Conservation (phyloP, 352 stramenopile genomes). For the Globisporangium cystogenes region DNA sequence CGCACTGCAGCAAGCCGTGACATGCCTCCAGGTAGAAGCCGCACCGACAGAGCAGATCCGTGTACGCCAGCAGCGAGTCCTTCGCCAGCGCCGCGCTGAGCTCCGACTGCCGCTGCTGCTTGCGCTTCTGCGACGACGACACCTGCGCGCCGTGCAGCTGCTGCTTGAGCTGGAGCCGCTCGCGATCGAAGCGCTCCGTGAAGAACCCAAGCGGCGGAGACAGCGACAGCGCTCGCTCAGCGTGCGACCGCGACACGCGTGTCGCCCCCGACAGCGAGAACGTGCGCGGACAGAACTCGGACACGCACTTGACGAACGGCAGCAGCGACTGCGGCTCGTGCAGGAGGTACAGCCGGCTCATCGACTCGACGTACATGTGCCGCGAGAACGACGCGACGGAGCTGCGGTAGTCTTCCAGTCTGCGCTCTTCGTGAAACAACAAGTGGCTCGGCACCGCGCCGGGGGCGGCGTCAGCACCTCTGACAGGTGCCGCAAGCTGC, state of each 20-base stretch:
- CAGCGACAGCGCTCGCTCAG: constrained; percentile 60
- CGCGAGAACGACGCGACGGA: constrained; percentile 75
- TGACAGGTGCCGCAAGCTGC: neutral
- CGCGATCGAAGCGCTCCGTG: constrained; percentile 20
- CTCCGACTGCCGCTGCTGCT: constrained; percentile 7
- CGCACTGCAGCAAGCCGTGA: constrained; percentile 47
- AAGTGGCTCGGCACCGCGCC: constrained; percentile 43
- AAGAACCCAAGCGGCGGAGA: constrained; percentile 53
- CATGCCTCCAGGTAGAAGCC: constrained; percentile 48
- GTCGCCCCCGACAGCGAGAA: constrained; percentile 56
- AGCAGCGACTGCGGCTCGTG: constrained; percentile 51
- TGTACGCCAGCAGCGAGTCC: constrained; percentile 55
- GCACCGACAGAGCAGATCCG: constrained; percentile 46
- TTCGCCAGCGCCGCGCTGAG: constrained; percentile 10
- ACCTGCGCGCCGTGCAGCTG: neutral
- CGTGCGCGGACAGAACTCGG: constrained; percentile 49
- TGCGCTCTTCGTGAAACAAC: constrained; percentile 80
- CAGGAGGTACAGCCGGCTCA: constrained; percentile 73
- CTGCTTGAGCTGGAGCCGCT: constrained; percentile 9
- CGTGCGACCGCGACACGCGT: constrained; percentile 40
- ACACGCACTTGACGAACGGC: constrained; percentile 56
- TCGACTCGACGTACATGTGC: constrained; percentile 86
- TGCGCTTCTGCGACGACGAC: constrained; percentile 1
- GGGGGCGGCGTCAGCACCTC: neutral
- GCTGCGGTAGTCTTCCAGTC: constrained; percentile 60